Evolutionary conservation across 2,329 filamentous ascomycete genomes (phyloP), one percentile per base, ranked within the genome.

Genomic region (Fusarium sp.): DNA sequence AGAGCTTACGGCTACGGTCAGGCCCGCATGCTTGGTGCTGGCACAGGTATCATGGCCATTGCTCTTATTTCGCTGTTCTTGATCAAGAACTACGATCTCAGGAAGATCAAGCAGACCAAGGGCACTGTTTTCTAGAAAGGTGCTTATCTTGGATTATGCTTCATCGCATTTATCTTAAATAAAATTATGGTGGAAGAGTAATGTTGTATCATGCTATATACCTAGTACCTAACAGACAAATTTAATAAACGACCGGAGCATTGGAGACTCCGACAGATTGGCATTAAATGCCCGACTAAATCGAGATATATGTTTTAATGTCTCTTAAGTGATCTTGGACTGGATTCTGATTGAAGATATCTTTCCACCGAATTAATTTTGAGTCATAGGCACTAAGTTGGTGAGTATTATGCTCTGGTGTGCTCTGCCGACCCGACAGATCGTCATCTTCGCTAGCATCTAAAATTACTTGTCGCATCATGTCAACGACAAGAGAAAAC

Each of bases 1-100:
- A 73, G 79, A 10, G 84, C 88, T 0, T 91, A 90, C 62, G 82
- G 79, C 2, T 83, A 84, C 58, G 81, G 82, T 0, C 83, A 86
- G 76, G 78, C 78, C 35, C 74, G 79, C n/a, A 83, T 86, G 82
- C 73, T 85, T 29, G 74, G 75, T n/a, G 76, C 76, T 0, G 78
- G 77, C 7, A 76, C 74, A 0, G 76, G 73, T 1, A 69, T 79
- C 14, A 78, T 79, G 74, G 70, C 58, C 0, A 37, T 80, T 27
- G 63, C 70, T 1, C 70, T 79, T 20, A 59, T 81, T 5, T 83
- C 79, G 69, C 71, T 80, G 3, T 69, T 84, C 17, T 74, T 85
- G 74, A 82, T 86, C 55, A 80, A 75, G 67, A 82, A 87, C 66
- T 80, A 85, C 57, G 81, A 87, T 56, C 73, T 87, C 11, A 78